phyloP scores from a whole-genome alignment of 129 eudicot species.

The Gnaphalium uliginosum region DNA sequence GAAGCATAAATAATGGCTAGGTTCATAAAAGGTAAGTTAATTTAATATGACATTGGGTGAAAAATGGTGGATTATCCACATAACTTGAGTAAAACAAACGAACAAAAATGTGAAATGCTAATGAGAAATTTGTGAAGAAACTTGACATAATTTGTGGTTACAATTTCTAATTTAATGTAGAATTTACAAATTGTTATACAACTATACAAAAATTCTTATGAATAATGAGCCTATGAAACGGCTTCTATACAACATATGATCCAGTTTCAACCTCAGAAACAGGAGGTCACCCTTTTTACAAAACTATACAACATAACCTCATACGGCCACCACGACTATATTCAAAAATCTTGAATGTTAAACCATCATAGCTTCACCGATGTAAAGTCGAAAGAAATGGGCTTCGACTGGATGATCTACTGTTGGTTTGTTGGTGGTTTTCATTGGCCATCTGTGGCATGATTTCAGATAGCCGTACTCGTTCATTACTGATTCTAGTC shows the following conservation, averaged over 20 bases:
- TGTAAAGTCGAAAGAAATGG: conserved; percentile 66
- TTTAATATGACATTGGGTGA: not conserved
- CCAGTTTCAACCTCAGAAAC: not conserved
- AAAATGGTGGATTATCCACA: not conserved
- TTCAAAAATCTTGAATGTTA: conserved; percentile 14
- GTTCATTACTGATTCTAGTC: conserved; percentile 67
- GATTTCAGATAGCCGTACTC: conserved; percentile 59
- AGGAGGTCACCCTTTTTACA: not conserved
- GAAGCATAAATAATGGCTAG: too few species aligned
- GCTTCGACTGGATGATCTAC: conserved; percentile 41
- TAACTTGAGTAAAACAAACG: not conserved
- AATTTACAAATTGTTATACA: not conserved
- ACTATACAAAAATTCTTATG: conserved; percentile 14
- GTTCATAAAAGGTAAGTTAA: not conserved
- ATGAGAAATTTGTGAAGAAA: not conserved
- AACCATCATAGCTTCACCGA: conserved; percentile 39
- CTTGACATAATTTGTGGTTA: not conserved
- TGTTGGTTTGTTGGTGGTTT: conserved; percentile 33
- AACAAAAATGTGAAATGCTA: not conserved
- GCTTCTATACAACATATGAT: conserved; percentile 12
- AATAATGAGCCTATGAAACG: not conserved
- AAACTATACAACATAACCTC: conserved; percentile 22
- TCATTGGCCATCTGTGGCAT: conserved; percentile 59
- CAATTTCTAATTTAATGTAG: not conserved
- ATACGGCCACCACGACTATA: not conserved